Percentiles rank a stretch among this genome's conserved stretches.
Evolutionary conservation across 176 grass and related monocot species (phyloP).

Genomic region (Thinopyrum elongatum): DNA sequence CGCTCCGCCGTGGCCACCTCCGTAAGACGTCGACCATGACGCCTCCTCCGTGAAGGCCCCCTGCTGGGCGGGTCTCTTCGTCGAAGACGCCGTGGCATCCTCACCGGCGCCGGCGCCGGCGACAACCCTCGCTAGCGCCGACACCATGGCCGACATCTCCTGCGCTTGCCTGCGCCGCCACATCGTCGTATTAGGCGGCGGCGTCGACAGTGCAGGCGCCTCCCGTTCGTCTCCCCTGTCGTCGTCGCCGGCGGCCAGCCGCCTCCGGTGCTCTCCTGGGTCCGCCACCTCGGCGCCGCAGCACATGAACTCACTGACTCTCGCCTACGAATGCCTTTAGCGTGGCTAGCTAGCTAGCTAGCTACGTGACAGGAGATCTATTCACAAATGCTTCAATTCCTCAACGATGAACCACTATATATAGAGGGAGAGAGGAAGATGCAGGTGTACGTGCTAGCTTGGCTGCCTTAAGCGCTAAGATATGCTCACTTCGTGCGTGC

Average conservation of each 20-base stretch:
- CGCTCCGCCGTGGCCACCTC: neutral
- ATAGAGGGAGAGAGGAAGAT: neutral
- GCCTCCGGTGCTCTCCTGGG: slow-evolving; percentile 5
- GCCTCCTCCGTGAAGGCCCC: slow-evolving; percentile 12
- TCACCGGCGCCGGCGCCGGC: no score
- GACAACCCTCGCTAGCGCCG: slow-evolving; percentile 49
- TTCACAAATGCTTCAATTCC: neutral
- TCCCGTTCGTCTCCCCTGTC: neutral
- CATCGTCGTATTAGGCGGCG: neutral
- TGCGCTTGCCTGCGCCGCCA: slow-evolving; percentile 39
- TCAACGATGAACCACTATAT: neutral
- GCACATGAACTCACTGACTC: slow-evolving; percentile 27
- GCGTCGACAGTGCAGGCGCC: neutral
- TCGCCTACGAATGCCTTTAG: neutral
- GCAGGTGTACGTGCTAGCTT: neutral
- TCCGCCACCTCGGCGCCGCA: slow-evolving; percentile 56
- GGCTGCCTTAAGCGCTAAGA: neutral
- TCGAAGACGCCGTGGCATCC: neutral
- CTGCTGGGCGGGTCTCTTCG: slow-evolving; percentile 22
- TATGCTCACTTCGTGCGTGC: no score
- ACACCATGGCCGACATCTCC: slow-evolving; percentile 64
- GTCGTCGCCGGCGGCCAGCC: neutral
- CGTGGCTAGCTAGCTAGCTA: neutral
- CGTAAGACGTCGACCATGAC: slow-evolving; percentile 22
- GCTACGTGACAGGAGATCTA: neutral